Conservation (phyloP, 768 basidiomycete genomes). For the Polyporus arcularius region DNA sequence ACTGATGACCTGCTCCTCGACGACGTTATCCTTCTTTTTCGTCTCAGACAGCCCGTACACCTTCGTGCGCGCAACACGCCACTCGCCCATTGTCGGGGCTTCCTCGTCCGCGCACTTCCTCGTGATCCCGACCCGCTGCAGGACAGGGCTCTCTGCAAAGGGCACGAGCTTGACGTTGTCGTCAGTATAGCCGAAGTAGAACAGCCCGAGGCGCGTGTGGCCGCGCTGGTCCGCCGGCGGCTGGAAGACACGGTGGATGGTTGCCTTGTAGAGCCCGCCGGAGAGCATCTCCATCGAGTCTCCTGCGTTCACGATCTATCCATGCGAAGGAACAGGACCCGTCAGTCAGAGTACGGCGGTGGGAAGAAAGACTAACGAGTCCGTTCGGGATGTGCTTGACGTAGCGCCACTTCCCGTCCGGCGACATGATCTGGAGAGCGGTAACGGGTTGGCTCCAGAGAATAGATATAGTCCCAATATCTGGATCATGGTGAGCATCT, state of each 20-base stretch:
- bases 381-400: constrained; percentile 35
- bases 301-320: constrained; percentile 42
- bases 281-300: constrained; percentile 39
- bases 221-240: constrained; percentile 38
- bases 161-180: constrained; percentile 33
- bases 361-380: constrained; percentile 24
- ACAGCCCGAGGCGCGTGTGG: constrained; percentile 37
- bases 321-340: neutral
- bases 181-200: constrained; percentile 37
- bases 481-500: neutral
- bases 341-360: neutral
- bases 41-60: constrained; percentile 54
- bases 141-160: constrained; percentile 31
- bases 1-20: constrained; percentile 57
- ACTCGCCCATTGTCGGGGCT: constrained; percentile 32
- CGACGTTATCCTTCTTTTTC: constrained; percentile 40
- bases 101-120: constrained; percentile 32
- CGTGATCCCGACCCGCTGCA: constrained; percentile 32
- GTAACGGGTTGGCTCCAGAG: constrained; percentile 40
- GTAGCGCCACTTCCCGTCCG: constrained; percentile 37
- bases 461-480: constrained; percentile 29
- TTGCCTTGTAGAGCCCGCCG: constrained; percentile 39
- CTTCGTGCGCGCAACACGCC: constrained; percentile 38
- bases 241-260: constrained; percentile 41
- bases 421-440: constrained; percentile 35